Percentiles rank a stretch among this genome's conserved stretches.
These are phyloP conservation scores for Colletotrichum limetticola DNA, from an alignment of 2,329 filamentous ascomycete species.

Conservation along the genomic window DNA sequence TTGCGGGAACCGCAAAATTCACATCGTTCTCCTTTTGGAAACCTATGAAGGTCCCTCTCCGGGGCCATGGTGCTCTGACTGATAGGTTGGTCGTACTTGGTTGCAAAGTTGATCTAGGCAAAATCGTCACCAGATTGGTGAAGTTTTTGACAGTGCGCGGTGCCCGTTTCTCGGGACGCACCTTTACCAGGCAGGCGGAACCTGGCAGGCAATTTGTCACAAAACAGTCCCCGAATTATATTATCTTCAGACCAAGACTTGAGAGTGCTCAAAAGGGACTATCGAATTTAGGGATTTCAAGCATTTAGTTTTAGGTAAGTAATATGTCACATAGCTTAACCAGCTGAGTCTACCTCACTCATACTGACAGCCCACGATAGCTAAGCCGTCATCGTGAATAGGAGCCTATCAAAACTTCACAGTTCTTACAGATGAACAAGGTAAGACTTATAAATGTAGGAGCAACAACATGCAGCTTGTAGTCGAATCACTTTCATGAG, in stretches of 20 bases:
- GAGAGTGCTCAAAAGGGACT: background rate
- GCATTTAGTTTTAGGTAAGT: background rate
- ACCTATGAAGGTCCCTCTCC: constrained; percentile 57
- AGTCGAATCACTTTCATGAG: background rate
- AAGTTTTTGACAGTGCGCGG: constrained; percentile 14
- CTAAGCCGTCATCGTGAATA: background rate
- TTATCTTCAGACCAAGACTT: background rate
- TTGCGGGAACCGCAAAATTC: constrained; percentile 76
- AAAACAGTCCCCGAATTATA: background rate
- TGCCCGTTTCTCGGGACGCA: background rate
- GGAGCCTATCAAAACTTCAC: background rate
- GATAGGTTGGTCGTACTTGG: background rate
- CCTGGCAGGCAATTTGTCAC: background rate
- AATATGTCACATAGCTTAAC: background rate
- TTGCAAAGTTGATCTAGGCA: background rate
- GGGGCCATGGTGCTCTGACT: constrained; percentile 48
- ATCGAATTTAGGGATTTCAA: background rate
- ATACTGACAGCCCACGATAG: too few relatives aligned
- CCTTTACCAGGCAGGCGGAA: background rate
- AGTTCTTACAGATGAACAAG: background rate
- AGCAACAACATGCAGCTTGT: background rate
- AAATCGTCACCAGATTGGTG: constrained; percentile 4
- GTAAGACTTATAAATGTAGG: background rate
- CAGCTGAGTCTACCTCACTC: too few relatives aligned
- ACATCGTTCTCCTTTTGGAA: constrained; percentile 64